Evolutionary conservation across 805 yeast genomes (phyloP).

Genomic region (Pichia heedii): DNA sequence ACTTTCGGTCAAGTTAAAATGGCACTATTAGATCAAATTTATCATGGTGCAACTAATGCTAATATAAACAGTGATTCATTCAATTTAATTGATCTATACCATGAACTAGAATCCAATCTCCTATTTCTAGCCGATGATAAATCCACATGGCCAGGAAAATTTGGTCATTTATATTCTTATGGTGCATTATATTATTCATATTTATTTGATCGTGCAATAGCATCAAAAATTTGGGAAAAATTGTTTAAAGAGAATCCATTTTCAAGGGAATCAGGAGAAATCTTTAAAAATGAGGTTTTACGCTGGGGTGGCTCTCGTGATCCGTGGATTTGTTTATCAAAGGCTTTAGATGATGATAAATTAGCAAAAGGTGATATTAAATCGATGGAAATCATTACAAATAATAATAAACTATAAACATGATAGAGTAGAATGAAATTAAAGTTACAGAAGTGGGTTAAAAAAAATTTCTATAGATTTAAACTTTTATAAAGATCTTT

Average conservation of each 20-base stretch:
- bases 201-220: conserved; percentile 85
- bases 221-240: conserved; percentile 72
- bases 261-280: conserved; percentile 63
- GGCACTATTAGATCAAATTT: conserved; percentile 78
- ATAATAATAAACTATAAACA: not conserved
- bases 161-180: conserved; percentile 87
- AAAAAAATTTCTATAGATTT: not conserved
- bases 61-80: conserved; percentile 29
- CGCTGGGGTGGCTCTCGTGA: conserved; percentile 92
- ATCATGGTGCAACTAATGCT: conserved; percentile 45
- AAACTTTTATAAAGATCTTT: no score
- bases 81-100: conserved; percentile 56
- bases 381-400: conserved; percentile 6
- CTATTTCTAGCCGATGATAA: conserved; percentile 57
- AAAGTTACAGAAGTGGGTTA: no score
- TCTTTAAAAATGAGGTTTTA: conserved; percentile 58
- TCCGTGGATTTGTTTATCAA: conserved; percentile 81
- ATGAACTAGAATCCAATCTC: conserved; percentile 49
- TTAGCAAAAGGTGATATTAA: conserved; percentile 47
- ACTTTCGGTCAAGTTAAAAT: conserved; percentile 79
- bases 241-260: conserved; percentile 66
- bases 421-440: no score
- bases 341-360: conserved; percentile 57
- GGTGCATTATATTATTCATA: conserved; percentile 94
- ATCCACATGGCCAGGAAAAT: conserved; percentile 88